Conservation (phyloP, 1,284 basidiomycete genomes). For the Melanopsichium pennsylvanicum region DNA sequence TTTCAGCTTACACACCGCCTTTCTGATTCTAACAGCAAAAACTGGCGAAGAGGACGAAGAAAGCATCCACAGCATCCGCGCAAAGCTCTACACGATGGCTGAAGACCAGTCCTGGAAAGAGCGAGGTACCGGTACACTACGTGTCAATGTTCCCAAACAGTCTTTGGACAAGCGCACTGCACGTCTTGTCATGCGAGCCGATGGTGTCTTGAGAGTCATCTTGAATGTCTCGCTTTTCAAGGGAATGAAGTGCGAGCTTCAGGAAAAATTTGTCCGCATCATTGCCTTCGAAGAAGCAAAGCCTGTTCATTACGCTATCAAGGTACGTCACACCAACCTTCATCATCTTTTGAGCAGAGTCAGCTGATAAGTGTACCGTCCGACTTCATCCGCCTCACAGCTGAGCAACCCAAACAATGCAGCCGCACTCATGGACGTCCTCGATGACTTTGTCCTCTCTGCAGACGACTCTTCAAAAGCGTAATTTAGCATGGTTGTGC, state of each 20-base stretch:
- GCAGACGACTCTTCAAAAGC: conserved; percentile 14
- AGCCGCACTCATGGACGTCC: conserved; percentile 45
- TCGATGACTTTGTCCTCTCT: conserved; percentile 29
- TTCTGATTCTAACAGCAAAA: conserved; percentile 74
- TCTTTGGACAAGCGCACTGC: conserved; percentile 73
- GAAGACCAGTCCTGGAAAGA: conserved; percentile 81
- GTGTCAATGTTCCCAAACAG: conserved; percentile 74
- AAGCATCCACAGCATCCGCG: conserved; percentile 81
- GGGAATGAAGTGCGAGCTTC: conserved; percentile 80
- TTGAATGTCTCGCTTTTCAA: conserved; percentile 85
- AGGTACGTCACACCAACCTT: conserved; percentile 44
- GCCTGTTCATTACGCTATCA: conserved; percentile 59
- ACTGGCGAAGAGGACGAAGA: conserved; percentile 94
- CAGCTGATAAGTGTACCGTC: no score
- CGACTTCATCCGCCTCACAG: no score
- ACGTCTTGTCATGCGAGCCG: conserved; percentile 91
- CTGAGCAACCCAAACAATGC: conserved; percentile 47
- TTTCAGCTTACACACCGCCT: no score
- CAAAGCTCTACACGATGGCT: conserved; percentile 79
- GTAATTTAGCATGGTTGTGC: background rate
- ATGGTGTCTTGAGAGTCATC: conserved; percentile 84
- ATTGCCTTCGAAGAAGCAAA: conserved; percentile 60
- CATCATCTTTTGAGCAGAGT: no score
- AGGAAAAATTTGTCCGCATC: conserved; percentile 69
- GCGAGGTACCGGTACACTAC: conserved; percentile 81